Evolutionary conservation across 495 filamentous ascomycete genomes (phyloP).

Genomic region (Penicillium canescens): DNA sequence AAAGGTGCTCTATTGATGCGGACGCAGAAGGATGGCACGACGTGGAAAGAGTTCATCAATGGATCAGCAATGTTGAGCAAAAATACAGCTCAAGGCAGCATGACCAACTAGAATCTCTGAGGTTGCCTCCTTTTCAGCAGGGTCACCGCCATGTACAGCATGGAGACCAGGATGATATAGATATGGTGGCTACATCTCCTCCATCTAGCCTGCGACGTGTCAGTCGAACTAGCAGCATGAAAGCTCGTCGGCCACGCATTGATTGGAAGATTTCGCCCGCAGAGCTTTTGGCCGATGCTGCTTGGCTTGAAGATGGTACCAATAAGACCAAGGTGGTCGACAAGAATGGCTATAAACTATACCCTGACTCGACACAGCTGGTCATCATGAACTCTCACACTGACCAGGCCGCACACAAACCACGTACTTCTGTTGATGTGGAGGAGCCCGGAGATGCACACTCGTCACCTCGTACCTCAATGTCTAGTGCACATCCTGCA

Average conservation of each 20-base stretch:
- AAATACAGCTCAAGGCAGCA: conserved; percentile 40
- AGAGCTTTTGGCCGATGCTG: conserved; percentile 80
- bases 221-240: conserved; percentile 41
- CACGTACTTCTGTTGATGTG: conserved; percentile 13
- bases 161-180: conserved; percentile 21
- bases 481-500: conserved; percentile 30
- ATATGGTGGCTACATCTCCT: conserved; percentile 30
- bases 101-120: conserved; percentile 49
- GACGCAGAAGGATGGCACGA: conserved; percentile 77
- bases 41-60: conserved; percentile 63
- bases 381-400: conserved; percentile 17
- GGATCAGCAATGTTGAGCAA: conserved; percentile 69
- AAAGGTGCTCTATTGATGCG: conserved; percentile 67
- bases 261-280: conserved; percentile 79
- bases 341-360: conserved; percentile 67
- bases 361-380: conserved; percentile 44
- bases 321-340: conserved; percentile 78
- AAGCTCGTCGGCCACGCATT: conserved; percentile 63
- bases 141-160: conserved; percentile 18
- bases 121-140: conserved; percentile 56
- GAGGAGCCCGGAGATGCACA: conserved; percentile 15
- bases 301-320: conserved; percentile 77
- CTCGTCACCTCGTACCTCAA: conserved; percentile 30
- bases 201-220: conserved; percentile 35
- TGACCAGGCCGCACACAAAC: conserved; percentile 14